A percentile compares a stretch with the other conserved stretches of the same genome.
Conservation (phyloP, 352 stramenopile genomes). For the Thraustochytrium aureum region DNA sequence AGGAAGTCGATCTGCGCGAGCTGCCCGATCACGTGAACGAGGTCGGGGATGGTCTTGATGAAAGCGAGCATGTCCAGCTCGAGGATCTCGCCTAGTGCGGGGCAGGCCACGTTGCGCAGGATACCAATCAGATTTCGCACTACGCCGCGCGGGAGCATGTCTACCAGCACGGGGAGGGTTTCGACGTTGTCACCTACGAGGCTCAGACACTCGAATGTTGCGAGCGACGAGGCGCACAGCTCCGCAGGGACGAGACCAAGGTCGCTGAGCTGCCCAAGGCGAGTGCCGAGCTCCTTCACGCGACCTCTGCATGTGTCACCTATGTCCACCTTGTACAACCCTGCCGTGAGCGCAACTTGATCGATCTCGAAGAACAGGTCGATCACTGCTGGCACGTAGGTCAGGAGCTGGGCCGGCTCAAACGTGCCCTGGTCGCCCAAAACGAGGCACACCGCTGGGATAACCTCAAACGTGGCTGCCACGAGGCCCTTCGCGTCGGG, state of each 20-base stretch:
- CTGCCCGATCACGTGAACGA: conserved; percentile 1
- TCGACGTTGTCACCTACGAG: background rate
- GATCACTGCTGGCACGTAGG: background rate
- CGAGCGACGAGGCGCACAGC: background rate
- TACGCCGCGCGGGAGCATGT: conserved; percentile 8
- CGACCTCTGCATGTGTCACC: background rate
- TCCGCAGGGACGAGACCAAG: background rate
- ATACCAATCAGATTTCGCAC: background rate
- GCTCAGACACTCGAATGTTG: conserved; percentile 12
- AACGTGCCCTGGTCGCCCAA: background rate
- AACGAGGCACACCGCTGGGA: conserved; percentile 10
- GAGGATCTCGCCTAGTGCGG: background rate
- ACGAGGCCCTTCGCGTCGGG: conserved; percentile 5
- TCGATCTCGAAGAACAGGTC: conserved; percentile 36
- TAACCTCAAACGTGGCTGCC: conserved; percentile 1
- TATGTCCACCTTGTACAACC: conserved; percentile 6
- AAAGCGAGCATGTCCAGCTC: conserved; percentile 16
- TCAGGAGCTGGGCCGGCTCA: background rate
- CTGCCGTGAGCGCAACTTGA: background rate
- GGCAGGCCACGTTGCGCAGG: conserved; percentile 4
- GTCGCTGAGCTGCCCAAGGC: background rate
- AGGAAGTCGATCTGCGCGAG: conserved; percentile 20
- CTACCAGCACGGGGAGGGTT: conserved; percentile 8
- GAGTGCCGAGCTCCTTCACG: background rate
- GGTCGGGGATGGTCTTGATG: conserved; percentile 20